Conservation (phyloP, 805 yeast species). For the Yarrowia sp. region DNA sequence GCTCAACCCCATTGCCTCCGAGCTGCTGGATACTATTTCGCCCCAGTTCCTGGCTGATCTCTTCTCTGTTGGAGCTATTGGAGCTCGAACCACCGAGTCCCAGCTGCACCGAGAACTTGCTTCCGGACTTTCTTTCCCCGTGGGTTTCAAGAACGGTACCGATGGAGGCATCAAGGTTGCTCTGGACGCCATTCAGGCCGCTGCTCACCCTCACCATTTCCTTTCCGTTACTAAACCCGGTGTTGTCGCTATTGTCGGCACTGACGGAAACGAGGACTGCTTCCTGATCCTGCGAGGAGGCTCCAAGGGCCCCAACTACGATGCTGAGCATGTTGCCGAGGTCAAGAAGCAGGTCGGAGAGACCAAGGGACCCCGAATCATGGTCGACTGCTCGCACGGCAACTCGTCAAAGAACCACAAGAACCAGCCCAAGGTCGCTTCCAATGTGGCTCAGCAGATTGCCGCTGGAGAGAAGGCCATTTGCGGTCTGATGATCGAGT, state of each 20-base stretch:
- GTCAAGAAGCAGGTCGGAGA: constrained; percentile 55
- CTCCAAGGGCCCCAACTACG: constrained; percentile 86
- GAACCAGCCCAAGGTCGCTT: constrained; percentile 90
- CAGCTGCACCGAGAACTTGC: constrained; percentile 97
- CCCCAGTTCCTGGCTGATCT: constrained; percentile 94
- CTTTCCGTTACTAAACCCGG: constrained; percentile 95
- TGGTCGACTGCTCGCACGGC: constrained; percentile 98
- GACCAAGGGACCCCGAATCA: constrained; percentile 57
- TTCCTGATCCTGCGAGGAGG: constrained; percentile 96
- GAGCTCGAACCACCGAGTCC: constrained; percentile 98
- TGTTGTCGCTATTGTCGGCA: constrained; percentile 91
- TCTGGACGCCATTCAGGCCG: constrained; percentile 89
- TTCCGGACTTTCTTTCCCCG: constrained; percentile 95
- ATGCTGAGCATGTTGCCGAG: constrained; percentile 64
- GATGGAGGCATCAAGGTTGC: constrained; percentile 95
- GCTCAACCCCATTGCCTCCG: constrained; percentile 89
- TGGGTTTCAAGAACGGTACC: constrained; percentile 97
- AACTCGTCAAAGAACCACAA: constrained; percentile 86
- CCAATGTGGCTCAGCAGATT: constrained; percentile 73
- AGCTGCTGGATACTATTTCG: constrained; percentile 95
- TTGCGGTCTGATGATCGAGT: constrained; percentile 96
- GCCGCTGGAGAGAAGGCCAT: constrained; percentile 68
- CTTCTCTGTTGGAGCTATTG: constrained; percentile 95
- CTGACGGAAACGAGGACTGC: constrained; percentile 88
- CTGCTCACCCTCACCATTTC: constrained; percentile 91